Evolutionary conservation across 331 rosid species (phyloP), one percentile per base, ranked within the genome.

Genomic region (Malus hybrid): DNA sequence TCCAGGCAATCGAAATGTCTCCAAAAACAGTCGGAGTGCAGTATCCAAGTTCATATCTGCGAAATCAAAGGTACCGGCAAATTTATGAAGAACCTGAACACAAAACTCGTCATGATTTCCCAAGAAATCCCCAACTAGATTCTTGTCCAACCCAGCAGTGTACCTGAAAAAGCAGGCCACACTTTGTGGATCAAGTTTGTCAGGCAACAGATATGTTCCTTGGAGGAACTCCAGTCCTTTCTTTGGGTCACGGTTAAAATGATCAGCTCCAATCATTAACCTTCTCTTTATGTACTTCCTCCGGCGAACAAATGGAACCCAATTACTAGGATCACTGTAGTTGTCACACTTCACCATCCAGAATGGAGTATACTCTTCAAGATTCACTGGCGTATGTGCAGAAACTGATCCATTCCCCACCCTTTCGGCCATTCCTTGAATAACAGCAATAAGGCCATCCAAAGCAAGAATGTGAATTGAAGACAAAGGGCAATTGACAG

Each of bases 21-120:
- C 99, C 85, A 94, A 83, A 81, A 94, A 94, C 66, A 94, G 76
- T 64, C 97, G 96, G 71, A 92, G 84, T 39, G 99, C 97, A 65
- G 96, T 89, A 75, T 94, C 97, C 87, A 92, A 85, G 65, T 81
- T 84, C 96, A 92, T 90, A 86, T 88, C 93, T 85, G 89, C 90
- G 82, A 94, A 94, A 89, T 94, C 97, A 85, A 94, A 94, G 63
- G 99, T 92, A 79, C 96, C 73, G 79, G 99, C 96, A 85, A 94
- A 94, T 85, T 94, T 96, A 73, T 89, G 96, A 83, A 94, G 97
- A 81, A 94, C 99, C 85, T 94, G 88, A 85, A 94, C 85, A 73
- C 97, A 94, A 75, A 94, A 94, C 31, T 92, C 97, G 69, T 94
- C 99, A 80, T 94, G 99, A 75, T 94, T 89, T 69, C 99, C 99